Base-by-base conservation (phyloP, 139 green algal genomes). In the Eudorina sp. region DNA sequence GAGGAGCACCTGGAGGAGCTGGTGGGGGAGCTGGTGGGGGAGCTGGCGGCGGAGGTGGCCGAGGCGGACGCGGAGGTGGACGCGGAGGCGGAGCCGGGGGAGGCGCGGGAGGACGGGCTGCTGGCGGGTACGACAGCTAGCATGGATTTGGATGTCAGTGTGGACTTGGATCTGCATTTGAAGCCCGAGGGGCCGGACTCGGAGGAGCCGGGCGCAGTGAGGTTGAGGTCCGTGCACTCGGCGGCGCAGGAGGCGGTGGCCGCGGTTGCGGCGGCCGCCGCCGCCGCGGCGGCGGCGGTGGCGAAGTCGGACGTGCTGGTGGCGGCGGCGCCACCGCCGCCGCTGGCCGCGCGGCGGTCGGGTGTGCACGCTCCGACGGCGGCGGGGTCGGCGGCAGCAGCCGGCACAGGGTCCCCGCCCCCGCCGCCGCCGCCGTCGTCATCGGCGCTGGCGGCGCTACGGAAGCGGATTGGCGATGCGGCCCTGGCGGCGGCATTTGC, bases 401-500 rank as follows among this genome's bases (percentile, higher is more conserved):
- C n/a, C n/a, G n/a, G n/a, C n/a, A n/a, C n/a, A n/a, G n/a, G n/a
- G n/a, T n/a, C n/a, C n/a, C n/a, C n/a, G n/a, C n/a, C n/a, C n/a
- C n/a, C n/a, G n/a, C n/a, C n/a, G n/a, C n/a, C n/a, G n/a, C n/a
- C 70, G 70, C 25, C 41, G 70, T 40, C 70, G 18, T 6, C 70
- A 41, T 27, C 73, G 6, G 45, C 73, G 75, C 53, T n/a, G 76
- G 34, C 45, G 46, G 64, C 46, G 45, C 34, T 78, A 45, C 43
- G 64, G 31, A 69, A 86, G 80, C 80, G 80, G 4, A 86, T 87
- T 25, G 45, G 45, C 11, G 81, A 86, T 13, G 81, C 64, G 11
- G 81, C 81, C 31, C 81, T 87, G 62, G 81, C 81, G 81, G 81
- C 81, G 45, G 81, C 81, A 6, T 87, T 87, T 41, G 81, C 81